Evolutionary conservation across 192 early-diverging fungal genomes (phyloP).

Genomic region (Entomortierella beljakovae): DNA sequence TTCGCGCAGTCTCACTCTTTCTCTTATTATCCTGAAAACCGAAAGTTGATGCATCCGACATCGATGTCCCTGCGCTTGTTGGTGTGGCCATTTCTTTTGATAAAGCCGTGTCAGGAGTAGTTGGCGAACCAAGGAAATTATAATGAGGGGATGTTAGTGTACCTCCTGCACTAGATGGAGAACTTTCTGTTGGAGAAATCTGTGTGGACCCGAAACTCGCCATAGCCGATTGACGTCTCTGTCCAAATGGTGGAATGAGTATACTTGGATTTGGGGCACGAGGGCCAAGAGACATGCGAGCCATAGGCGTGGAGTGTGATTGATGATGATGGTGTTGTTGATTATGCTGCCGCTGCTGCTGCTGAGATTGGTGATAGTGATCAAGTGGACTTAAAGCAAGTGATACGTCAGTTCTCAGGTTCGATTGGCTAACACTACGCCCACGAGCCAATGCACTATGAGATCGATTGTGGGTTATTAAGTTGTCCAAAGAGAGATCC

Average conservation of each 20-base stretch:
- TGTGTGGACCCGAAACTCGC: not conserved
- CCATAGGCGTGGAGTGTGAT: not conserved
- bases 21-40: slow-evolving; percentile 1
- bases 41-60: slow-evolving; percentile 24
- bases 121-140: slow-evolving; percentile 1
- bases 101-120: not conserved
- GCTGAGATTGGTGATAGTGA: slow-evolving; percentile 4
- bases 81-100: slow-evolving; percentile 7
- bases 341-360: not conserved
- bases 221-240: slow-evolving; percentile 5
- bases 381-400: slow-evolving; percentile 17
- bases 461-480: slow-evolving; percentile 33
- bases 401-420: slow-evolving; percentile 13
- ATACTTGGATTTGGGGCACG: slow-evolving; percentile 20
- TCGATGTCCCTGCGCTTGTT: slow-evolving; percentile 31
- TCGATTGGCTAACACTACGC: slow-evolving; percentile 29
- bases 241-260: slow-evolving; percentile 20
- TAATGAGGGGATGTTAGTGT: not conserved
- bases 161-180: not conserved
- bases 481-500: slow-evolving; percentile 27
- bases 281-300: not conserved
- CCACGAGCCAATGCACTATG: slow-evolving; percentile 22
- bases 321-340: slow-evolving; percentile 1
- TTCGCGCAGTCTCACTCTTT: slow-evolving; percentile 30
- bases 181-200: slow-evolving; percentile 16